These are phyloP conservation scores for Fennellomyces sp. DNA, from an alignment of 371 early-diverging fungal species.

Conservation along the genomic window DNA sequence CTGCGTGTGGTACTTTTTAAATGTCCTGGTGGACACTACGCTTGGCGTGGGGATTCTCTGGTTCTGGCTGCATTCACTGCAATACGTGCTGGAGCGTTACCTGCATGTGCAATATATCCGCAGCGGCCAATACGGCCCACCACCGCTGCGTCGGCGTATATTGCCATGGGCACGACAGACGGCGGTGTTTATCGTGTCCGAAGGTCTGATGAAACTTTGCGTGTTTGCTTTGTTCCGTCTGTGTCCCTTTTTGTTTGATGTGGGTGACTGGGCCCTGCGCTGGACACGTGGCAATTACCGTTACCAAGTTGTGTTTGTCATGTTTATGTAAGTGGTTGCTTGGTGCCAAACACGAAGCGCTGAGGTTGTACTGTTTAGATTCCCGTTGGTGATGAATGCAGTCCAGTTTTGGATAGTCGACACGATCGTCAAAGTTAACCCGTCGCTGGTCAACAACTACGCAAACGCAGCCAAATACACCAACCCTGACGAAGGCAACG, in stretches of 20 bases:
- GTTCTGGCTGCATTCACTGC: constrained; percentile 45
- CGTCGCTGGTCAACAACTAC: constrained; percentile 5
- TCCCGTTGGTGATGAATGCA: constrained; percentile 68
- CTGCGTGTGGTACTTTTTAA: constrained; percentile 73
- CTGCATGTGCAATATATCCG: constrained; percentile 35
- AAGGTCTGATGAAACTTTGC: constrained; percentile 42
- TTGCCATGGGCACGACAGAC: constrained; percentile 46
- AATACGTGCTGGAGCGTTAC: constrained; percentile 17
- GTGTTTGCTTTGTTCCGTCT: constrained; percentile 36
- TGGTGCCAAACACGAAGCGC: background rate
- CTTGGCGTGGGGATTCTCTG: constrained; percentile 64
- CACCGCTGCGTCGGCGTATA: constrained; percentile 32
- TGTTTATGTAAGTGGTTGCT: constrained; percentile 39
- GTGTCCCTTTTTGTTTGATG: constrained; percentile 33
- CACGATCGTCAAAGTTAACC: constrained; percentile 58
- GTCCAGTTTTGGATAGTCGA: constrained; percentile 73
- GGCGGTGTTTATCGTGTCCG: constrained; percentile 33
- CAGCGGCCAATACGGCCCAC: constrained; percentile 43
- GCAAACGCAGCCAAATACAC: constrained; percentile 1
- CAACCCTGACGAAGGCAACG: constrained; percentile 18
- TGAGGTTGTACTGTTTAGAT: constrained; percentile 17
- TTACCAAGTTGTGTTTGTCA: constrained; percentile 52
- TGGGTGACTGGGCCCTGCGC: constrained; percentile 42
- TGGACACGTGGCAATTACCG: constrained; percentile 46
- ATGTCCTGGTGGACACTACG: constrained; percentile 66